Conservation (phyloP, 2,329 filamentous ascomycete genomes). For the Aspergillus sp. region DNA sequence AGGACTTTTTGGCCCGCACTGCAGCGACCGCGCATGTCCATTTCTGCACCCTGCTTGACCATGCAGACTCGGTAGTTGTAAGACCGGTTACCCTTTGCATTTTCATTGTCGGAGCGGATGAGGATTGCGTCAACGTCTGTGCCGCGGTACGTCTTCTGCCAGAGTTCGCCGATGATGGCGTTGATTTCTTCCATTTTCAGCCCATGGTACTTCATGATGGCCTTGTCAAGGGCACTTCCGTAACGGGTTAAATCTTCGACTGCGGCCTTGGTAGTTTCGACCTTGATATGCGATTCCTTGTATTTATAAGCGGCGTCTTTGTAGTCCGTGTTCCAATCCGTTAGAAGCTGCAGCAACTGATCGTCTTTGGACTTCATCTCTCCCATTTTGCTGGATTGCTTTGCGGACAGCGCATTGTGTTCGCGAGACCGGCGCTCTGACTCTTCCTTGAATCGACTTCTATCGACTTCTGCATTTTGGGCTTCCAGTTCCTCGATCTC, state of each 20-base stretch:
- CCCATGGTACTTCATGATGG: constrained; percentile 94
- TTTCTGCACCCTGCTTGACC: constrained; percentile 95
- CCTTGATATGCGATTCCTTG: constrained; percentile 83
- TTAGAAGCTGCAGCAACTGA: constrained; percentile 68
- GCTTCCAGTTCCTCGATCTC: constrained; percentile 75
- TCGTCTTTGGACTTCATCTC: constrained; percentile 81
- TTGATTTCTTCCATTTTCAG: constrained; percentile 99
- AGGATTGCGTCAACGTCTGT: constrained; percentile 96
- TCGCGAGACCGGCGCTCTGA: constrained; percentile 66
- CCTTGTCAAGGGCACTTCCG: constrained; percentile 80
- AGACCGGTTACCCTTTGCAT: constrained; percentile 68
- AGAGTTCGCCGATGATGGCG: constrained; percentile 89
- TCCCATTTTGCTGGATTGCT: constrained; percentile 73
- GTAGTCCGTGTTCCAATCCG: constrained; percentile 84
- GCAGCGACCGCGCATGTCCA: constrained; percentile 99
- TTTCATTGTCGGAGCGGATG: constrained; percentile 88
- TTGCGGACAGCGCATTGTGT: constrained; percentile 68
- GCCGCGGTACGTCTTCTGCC: constrained; percentile 93
- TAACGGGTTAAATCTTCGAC: constrained; percentile 88
- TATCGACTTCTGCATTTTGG: constrained; percentile 80
- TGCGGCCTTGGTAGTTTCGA: constrained; percentile 87
- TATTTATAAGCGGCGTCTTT: constrained; percentile 77
- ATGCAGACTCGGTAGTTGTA: constrained; percentile 99
- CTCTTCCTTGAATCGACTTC: constrained; percentile 70
- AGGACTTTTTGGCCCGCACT: constrained; percentile 96